A percentile compares a stretch with the other conserved stretches of the same genome.
These are phyloP conservation scores for Aspergillus homomorphus DNA, from an alignment of 495 filamentous ascomycete species.

Conservation along the genomic window DNA sequence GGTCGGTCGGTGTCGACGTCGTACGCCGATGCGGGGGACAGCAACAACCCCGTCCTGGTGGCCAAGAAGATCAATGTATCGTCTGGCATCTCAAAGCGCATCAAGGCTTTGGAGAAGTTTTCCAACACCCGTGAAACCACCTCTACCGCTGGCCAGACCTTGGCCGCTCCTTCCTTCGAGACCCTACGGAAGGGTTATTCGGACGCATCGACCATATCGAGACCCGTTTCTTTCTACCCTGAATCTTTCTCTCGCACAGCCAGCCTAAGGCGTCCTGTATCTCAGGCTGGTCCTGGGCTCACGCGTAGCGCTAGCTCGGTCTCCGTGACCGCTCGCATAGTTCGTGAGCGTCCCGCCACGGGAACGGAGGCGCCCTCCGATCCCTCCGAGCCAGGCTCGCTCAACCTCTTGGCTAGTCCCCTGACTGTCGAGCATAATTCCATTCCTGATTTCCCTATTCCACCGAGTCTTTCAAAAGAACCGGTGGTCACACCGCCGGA, in stretches of 20 bases:
- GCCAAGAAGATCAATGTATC: conserved; percentile 80
- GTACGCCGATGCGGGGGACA: conserved; percentile 26
- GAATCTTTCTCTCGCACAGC: conserved; percentile 30
- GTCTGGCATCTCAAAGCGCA: conserved; percentile 83
- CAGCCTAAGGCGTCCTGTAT: conserved; percentile 31
- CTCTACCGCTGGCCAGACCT: conserved; percentile 18
- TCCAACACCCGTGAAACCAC: conserved; percentile 49
- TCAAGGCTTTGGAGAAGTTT: conserved; percentile 81
- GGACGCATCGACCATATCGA: conserved; percentile 16
- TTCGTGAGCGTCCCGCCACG: conserved; percentile 52
- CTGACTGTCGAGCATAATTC: conserved; percentile 68
- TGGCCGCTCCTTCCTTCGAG: conserved; percentile 40
- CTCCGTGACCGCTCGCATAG: conserved; percentile 76
- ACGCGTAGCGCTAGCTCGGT: conserved; percentile 54
- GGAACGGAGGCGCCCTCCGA: conserved; percentile 33
- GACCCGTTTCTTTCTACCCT: conserved; percentile 18
- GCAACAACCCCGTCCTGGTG: conserved; percentile 38
- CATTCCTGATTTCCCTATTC: conserved; percentile 24
- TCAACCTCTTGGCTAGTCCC: conserved; percentile 68
- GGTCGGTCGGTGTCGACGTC: conserved; percentile 41
- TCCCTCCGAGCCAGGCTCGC: conserved; percentile 44
- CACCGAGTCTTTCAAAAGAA: conserved; percentile 16
- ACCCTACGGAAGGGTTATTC: conserved; percentile 38
- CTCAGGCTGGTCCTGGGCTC: conserved; percentile 25
- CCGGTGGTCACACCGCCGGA: conserved; percentile 18